Evolutionary conservation across 139 green algal species (phyloP), one percentile per base, ranked within the genome.

Genomic region (Deuterostichococcus epilithicus): DNA sequence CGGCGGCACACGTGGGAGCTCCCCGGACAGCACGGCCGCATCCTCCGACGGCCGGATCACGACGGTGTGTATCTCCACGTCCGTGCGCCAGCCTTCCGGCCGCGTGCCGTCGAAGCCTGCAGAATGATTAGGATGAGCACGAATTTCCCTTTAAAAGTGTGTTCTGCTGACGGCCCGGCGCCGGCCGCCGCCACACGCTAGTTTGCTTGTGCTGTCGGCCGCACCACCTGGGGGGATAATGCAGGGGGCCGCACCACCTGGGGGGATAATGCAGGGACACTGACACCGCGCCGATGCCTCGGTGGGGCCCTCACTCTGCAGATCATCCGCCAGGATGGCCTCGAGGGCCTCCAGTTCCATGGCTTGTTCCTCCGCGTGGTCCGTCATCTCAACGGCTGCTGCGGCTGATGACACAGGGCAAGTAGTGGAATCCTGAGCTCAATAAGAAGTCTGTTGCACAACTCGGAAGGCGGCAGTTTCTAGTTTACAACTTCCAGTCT

Each of bases 301-400:
- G 32, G 15, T 42, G 2, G 5, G 10, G 5, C 59, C 13, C 72
- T 3, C 32, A 86, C 84, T 81, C 76, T 81, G 38, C 18, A 86
- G 72, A 30, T 91, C 82, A 66, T 91, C 86, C 71, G 77, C 77
- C 1, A 90, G 77, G 59, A 91, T 91, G 10, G 84, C 77, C 37
- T 85, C 34, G 10, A 91, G 73, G 28, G 85, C 85, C 70, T 91
- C 82, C 45, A 91, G 42, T 78, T 91, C 86, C 78, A 90, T 87
- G 26, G 75, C 76, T 45, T 91, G 86, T 44, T 87, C 85, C 52
- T 63, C 52, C 13, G 52, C 52, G 28, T 63, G 5, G 13, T 63
- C 52, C 28, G 52, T 25, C 52, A 63, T 28, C 18, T 28, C 52
- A n/a, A 5, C 52, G 8, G 13, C 26, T 5, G 52, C 18, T n/a